phyloP scores from a whole-genome alignment of 2,329 filamentous ascomycete genomes.

The Alternaria arborescens region DNA sequence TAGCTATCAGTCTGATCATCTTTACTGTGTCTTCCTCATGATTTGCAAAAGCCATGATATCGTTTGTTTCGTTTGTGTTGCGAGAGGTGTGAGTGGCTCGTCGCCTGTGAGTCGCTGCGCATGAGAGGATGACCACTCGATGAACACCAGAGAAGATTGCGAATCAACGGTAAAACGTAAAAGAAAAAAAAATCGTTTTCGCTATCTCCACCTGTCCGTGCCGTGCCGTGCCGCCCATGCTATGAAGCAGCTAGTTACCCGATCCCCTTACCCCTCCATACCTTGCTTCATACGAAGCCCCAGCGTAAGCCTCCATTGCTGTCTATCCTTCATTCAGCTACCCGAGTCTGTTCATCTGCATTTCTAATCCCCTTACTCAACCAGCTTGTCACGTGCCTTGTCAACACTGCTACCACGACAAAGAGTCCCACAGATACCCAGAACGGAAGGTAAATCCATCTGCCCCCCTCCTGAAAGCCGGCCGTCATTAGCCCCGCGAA shows the following conservation, averaged over 20 bases:
- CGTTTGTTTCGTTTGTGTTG: no score
- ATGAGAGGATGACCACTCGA: no score
- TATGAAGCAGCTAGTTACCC: background rate
- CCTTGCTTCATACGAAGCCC: background rate
- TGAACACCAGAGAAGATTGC: no score
- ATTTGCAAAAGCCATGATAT: no score
- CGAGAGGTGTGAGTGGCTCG: no score
- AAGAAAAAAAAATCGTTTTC: no score
- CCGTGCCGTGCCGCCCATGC: no score
- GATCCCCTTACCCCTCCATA: background rate
- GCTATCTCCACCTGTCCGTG: no score
- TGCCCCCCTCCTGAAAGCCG: background rate
- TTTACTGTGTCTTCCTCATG: no score
- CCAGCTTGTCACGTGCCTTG: background rate
- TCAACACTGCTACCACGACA: background rate
- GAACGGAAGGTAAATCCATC: background rate
- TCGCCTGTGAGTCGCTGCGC: no score
- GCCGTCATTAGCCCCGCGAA: background rate
- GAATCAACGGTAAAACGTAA: no score
- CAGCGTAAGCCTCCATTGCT: background rate
- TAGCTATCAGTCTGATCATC: background rate
- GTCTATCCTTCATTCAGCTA: background rate
- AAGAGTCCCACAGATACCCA: background rate
- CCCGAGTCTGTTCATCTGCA: background rate
- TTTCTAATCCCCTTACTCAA: background rate